These are phyloP conservation scores for Nidularia sp. DNA, from an alignment of 768 basidiomycete genomes.

Conservation along the genomic window DNA sequence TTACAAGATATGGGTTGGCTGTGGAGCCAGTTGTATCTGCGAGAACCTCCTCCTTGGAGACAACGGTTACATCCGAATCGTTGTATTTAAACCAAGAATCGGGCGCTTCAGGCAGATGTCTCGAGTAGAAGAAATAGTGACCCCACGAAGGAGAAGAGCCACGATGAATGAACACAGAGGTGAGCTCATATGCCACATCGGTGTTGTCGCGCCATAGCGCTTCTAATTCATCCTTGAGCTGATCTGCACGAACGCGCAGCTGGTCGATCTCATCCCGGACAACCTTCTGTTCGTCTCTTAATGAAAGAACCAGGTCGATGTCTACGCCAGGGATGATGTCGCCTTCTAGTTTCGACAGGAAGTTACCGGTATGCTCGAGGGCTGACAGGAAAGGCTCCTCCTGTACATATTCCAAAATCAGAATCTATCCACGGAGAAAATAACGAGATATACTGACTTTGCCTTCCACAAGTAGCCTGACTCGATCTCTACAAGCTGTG, in stretches of 20 bases:
- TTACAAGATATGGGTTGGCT: conserved; percentile 85
- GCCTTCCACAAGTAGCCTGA: conserved; percentile 63
- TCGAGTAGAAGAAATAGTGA: conserved; percentile 95
- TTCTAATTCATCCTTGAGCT: conserved; percentile 69
- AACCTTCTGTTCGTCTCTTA: conserved; percentile 49
- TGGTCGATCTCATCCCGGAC: conserved; percentile 55
- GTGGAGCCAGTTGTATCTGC: conserved; percentile 87
- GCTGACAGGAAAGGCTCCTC: conserved; percentile 56
- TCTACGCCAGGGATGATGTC: conserved; percentile 51
- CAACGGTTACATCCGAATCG: conserved; percentile 79
- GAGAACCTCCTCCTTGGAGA: conserved; percentile 78
- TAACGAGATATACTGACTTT: conserved; percentile 45
- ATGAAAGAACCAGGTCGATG: conserved; percentile 44
- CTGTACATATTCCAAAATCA: conserved; percentile 28
- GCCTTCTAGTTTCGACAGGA: conserved; percentile 46
- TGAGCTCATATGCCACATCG: conserved; percentile 79
- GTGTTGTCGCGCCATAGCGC: conserved; percentile 67
- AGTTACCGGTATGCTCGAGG: conserved; percentile 51
- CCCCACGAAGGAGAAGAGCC: conserved; percentile 85
- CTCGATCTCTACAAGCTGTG: conserved; percentile 57
- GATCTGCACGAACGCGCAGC: conserved; percentile 42
- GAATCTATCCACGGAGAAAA: not conserved
- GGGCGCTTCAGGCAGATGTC: conserved; percentile 73
- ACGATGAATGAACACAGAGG: conserved; percentile 93
- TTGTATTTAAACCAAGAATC: conserved; percentile 97